Base-by-base conservation (phyloP, 116 monocot species). In the Iris pallida region DNA sequence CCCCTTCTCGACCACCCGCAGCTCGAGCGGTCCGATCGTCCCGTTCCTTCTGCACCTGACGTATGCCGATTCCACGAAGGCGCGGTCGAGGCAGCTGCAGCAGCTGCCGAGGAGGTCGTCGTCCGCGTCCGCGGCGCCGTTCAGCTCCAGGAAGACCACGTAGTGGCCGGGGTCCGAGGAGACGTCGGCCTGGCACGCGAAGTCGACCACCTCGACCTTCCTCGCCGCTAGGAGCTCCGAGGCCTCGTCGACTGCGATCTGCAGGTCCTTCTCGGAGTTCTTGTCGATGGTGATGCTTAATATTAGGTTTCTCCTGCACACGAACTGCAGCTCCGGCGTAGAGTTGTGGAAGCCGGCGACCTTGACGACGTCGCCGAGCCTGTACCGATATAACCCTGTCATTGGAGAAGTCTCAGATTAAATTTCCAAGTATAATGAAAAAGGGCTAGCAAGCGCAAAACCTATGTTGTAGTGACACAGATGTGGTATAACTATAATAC, bases 231-330 rank as follows among this genome's bases (percentile, higher is more conserved):
- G 41, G 45, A 47, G 44, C 45, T 10, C 47, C 9, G 64, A 45
- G n/a, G 47, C 47, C 10, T 46, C 64, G 11, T 64, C 17, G 16
- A 64, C 19, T 4, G 64, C 64, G 18, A 64, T 9, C 9, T 64
- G 64, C 19, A 64, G 17, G 18, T 64, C 64, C 4, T 64, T 64
- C 8, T 64, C 64, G 8, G 47, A 47, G 64, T 64, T 64, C 47
- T 64, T 64, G 64, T 64, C 64, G 8, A 64, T 64, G 47, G 45
- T 64, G 16, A 64, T 64, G 64, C 64, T 64, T 18, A 64, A 19
- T 11, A 64, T 17, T 10, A 47, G 45, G 47, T 64, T 64, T 47
- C 17, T 64, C 41, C 64, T 47, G 64, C 64, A 47, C 47, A 64
- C 19, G 18, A 47, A 64, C 47, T 64, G 64, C 19, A 64, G 64